Evolutionary conservation across 257 asterid genomes (phyloP).

Genomic region (Nicotiana tomentosiformis): DNA sequence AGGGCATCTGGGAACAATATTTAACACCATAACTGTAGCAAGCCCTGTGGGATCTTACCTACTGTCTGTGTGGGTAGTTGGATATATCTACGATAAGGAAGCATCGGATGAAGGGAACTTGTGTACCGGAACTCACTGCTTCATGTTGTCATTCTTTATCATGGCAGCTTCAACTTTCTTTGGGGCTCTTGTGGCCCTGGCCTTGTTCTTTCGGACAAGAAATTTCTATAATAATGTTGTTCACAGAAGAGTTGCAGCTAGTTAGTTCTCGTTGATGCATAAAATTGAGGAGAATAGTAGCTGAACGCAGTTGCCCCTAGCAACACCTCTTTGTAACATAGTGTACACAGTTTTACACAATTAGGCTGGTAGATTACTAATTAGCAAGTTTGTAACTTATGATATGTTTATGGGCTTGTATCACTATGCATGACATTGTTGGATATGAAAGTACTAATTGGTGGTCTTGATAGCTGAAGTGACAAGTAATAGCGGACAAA

Average conservation of each 20-base stretch:
- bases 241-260: background rate
- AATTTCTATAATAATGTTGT: conserved; percentile 45
- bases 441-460: too few species aligned
- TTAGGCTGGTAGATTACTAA: background rate
- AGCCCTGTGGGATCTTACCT: conserved; percentile 69
- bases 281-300: background rate
- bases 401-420: background rate
- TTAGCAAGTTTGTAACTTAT: background rate
- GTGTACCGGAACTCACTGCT: conserved; percentile 69
- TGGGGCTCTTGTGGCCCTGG: conserved; percentile 67
- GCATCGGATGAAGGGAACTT: conserved; percentile 28
- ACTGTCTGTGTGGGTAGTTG: conserved; percentile 73
- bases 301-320: background rate
- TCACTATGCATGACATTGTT: background rate
- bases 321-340: background rate
- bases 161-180: conserved; percentile 57
- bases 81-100: conserved; percentile 62
- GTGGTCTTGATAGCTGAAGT: too few species aligned
- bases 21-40: conserved; percentile 74
- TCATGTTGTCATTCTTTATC: conserved; percentile 56
- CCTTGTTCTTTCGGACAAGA: conserved; percentile 55
- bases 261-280: background rate
- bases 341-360: background rate
- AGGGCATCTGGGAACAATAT: conserved; percentile 68
- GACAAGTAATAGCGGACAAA: too few species aligned